Evolutionary conservation across 2,329 filamentous ascomycete genomes (phyloP).

Genomic region (Capronia americana): DNA sequence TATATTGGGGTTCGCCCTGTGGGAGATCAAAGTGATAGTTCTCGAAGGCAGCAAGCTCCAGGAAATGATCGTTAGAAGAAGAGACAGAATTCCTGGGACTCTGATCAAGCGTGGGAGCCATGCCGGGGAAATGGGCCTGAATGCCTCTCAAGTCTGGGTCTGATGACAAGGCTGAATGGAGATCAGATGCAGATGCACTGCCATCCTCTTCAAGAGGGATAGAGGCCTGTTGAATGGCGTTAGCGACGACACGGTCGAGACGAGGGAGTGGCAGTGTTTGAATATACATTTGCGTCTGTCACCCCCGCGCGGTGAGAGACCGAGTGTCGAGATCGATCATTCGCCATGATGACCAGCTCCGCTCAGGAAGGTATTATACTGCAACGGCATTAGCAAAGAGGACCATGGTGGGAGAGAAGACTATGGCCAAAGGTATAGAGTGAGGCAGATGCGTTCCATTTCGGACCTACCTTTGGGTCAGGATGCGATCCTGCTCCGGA

Average conservation of each 20-base stretch:
- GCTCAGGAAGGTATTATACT: not conserved
- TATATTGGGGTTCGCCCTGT: slow-evolving; percentile 24
- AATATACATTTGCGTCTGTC: slow-evolving; percentile 28
- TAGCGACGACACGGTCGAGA: slow-evolving; percentile 11
- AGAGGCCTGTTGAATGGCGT: slow-evolving; percentile 24
- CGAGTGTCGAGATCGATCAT: slow-evolving; percentile 17
- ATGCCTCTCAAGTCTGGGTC: slow-evolving; percentile 31
- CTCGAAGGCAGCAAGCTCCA: slow-evolving; percentile 23
- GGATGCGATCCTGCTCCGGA: not conserved
- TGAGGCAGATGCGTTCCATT: slow-evolving; percentile 9
- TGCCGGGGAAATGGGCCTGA: slow-evolving; percentile 26
- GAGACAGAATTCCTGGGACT: slow-evolving; percentile 18
- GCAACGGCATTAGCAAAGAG: not conserved
- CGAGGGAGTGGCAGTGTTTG: slow-evolving; percentile 27
- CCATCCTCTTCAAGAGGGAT: slow-evolving; percentile 29
- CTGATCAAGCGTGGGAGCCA: slow-evolving; percentile 23
- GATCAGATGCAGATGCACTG: slow-evolving; percentile 23
- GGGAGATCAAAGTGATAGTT: slow-evolving; percentile 11
- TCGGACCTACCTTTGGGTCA: slow-evolving; percentile 6
- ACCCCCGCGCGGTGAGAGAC: slow-evolving; percentile 8
- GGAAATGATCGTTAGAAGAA: slow-evolving; percentile 13
- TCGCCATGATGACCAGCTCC: slow-evolving; percentile 13
- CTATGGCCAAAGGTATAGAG: not conserved
- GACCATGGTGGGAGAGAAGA: not conserved
- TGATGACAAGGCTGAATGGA: slow-evolving; percentile 27